Evolutionary conservation across 306 rosid genomes (phyloP).

Genomic region (Alnus glutinosa): DNA sequence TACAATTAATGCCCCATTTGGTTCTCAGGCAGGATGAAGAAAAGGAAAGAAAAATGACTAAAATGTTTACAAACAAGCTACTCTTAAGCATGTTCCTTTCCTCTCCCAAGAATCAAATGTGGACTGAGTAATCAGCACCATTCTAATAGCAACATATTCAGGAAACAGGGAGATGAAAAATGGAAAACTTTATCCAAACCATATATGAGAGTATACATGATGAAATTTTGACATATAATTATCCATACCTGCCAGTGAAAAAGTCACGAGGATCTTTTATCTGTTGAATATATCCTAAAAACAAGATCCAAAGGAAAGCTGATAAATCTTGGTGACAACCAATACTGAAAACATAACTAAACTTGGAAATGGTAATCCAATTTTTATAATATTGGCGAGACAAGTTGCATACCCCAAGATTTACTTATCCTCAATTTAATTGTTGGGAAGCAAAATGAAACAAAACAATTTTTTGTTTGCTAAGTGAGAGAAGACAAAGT

Average conservation of each 20-base stretch:
- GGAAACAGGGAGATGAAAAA: neutral
- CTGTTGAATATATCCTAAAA: slow-evolving; percentile 69
- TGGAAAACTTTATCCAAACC: neutral
- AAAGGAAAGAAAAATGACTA: slow-evolving; percentile 34
- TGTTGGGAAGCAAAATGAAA: neutral
- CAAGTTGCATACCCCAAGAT: neutral
- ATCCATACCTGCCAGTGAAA: slow-evolving; percentile 79
- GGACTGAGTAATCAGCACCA: slow-evolving; percentile 22
- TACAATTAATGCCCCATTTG: slow-evolving; percentile 34
- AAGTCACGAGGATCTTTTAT: slow-evolving; percentile 55
- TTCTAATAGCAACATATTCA: slow-evolving; percentile 15
- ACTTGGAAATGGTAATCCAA: slow-evolving; percentile 11
- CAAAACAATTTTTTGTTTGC: neutral
- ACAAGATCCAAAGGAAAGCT: slow-evolving; percentile 20
- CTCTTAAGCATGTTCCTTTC: slow-evolving; percentile 24
- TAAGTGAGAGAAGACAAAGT: neutral
- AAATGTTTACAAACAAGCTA: slow-evolving; percentile 20
- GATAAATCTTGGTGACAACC: slow-evolving; percentile 10
- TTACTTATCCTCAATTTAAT: neutral
- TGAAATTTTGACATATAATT: neutral
- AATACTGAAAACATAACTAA: neutral
- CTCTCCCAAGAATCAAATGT: slow-evolving; percentile 44
- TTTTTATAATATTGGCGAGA: neutral
- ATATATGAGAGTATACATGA: neutral
- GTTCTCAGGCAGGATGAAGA: slow-evolving; percentile 35